Evolutionary conservation across 768 basidiomycete species (phyloP).

Genomic region (Chalciporus chontae): DNA sequence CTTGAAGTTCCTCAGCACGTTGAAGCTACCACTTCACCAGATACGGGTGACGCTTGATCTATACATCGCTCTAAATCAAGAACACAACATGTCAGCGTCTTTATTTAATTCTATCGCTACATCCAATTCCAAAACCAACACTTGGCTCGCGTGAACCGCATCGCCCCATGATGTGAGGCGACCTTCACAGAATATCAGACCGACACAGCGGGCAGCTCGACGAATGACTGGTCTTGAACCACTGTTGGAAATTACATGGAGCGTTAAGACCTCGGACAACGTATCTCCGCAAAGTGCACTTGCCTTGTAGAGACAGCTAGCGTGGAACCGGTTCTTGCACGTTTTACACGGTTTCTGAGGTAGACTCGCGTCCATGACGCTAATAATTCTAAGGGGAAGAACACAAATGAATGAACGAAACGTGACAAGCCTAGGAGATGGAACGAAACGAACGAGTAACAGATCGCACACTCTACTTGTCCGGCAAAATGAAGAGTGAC

Average conservation of each 20-base stretch:
- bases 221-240: slow-evolving; percentile 87
- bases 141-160: not conserved
- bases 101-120: not conserved
- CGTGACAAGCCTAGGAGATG: not conserved
- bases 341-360: slow-evolving; percentile 92
- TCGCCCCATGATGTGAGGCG: not conserved
- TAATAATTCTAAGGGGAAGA: slow-evolving; percentile 66
- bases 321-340: slow-evolving; percentile 93
- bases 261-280: not conserved
- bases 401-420: not conserved
- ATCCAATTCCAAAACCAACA: not conserved
- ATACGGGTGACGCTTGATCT: too few species aligned
- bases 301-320: slow-evolving; percentile 87
- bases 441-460: slow-evolving; percentile 67
- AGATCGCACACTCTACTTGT: slow-evolving; percentile 94
- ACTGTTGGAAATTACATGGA: slow-evolving; percentile 45
- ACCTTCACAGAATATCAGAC: slow-evolving; percentile 66
- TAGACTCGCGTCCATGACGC: slow-evolving; percentile 80
- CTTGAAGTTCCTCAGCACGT: too few species aligned
- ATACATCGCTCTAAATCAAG: too few species aligned
- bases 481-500: slow-evolving; percentile 92
- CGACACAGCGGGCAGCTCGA: slow-evolving; percentile 91
- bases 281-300: slow-evolving; percentile 12
- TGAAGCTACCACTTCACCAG: too few species aligned
- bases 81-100: too few species aligned